Conservation (phyloP, 805 yeast genomes). For the Candida pseudoglaebosa region DNA sequence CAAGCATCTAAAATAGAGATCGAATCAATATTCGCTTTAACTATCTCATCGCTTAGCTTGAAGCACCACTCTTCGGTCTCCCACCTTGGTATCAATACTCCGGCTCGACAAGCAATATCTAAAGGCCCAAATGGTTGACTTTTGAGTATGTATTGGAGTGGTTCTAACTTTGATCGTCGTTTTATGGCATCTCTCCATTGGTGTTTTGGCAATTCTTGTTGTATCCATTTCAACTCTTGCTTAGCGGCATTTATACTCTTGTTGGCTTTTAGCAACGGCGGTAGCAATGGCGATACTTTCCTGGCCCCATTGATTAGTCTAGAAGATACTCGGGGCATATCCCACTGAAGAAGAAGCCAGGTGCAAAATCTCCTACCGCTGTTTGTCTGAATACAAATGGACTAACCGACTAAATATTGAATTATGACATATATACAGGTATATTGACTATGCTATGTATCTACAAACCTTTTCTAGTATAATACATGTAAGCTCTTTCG, state of each 20-base stretch:
- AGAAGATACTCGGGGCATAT: constrained; percentile 32
- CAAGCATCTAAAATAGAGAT: constrained; percentile 61
- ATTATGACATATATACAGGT: constrained; percentile 9
- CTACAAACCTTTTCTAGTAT: constrained; percentile 65
- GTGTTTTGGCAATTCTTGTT: constrained; percentile 46
- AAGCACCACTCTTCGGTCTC: constrained; percentile 92
- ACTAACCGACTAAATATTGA: neutral
- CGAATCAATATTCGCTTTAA: neutral
- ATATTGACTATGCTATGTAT: constrained; percentile 1
- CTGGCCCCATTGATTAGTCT: constrained; percentile 24
- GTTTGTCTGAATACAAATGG: constrained; percentile 4
- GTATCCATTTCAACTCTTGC: constrained; percentile 65
- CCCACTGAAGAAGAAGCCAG: neutral
- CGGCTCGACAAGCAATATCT: constrained; percentile 52
- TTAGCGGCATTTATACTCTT: constrained; percentile 38
- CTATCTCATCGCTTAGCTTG: constrained; percentile 28
- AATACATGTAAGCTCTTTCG: constrained; percentile 93
- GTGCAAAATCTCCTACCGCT: too few species aligned
- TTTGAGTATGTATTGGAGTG: constrained; percentile 82
- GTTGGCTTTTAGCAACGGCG: constrained; percentile 31
- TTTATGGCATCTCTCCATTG: constrained; percentile 52
- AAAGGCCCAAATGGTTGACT: constrained; percentile 81
- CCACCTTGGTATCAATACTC: constrained; percentile 86
- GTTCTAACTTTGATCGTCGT: constrained; percentile 51
- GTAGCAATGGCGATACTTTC: constrained; percentile 22